Evolutionary conservation across 73 alveolate species (phyloP).

Genomic region (Symbiodinium pilosum): DNA sequence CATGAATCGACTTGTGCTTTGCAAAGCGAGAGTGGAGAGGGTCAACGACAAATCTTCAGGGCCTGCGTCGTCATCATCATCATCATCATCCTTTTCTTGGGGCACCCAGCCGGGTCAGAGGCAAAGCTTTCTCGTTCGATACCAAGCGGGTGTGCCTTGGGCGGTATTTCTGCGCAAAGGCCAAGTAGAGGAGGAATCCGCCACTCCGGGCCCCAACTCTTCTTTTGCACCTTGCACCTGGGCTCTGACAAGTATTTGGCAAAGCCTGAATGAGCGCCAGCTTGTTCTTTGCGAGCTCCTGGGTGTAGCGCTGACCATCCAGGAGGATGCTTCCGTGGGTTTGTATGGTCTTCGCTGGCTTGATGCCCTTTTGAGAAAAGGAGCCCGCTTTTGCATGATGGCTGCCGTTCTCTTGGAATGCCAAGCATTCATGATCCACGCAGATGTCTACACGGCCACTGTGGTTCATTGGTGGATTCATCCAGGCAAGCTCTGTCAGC

Average conservation of each 20-base stretch:
- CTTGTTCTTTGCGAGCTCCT: not conserved
- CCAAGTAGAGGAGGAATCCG: no score
- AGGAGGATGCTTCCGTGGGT: constrained; percentile 18
- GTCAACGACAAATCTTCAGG: no score
- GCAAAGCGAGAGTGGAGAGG: no score
- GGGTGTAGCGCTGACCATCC: not conserved
- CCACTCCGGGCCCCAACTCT: no score
- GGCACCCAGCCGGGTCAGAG: no score
- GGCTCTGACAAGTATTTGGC: constrained; percentile 1
- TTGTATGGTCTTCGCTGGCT: not conserved
- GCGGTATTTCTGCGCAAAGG: no score
- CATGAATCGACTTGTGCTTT: no score
- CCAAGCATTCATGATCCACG: not conserved
- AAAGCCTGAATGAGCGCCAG: constrained; percentile 32
- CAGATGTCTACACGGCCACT: not conserved
- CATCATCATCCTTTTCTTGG: no score
- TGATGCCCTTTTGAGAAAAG: not conserved
- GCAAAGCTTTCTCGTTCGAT: no score
- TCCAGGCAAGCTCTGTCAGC: not conserved
- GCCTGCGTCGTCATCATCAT: no score
- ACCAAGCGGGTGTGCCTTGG: no score
- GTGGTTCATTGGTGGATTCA: constrained; percentile 27
- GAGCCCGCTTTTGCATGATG: not conserved
- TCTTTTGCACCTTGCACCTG: no score
- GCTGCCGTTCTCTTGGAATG: not conserved